phyloP scores from a whole-genome alignment of 1,284 basidiomycete genomes.

The Wolfiporia cocos region DNA sequence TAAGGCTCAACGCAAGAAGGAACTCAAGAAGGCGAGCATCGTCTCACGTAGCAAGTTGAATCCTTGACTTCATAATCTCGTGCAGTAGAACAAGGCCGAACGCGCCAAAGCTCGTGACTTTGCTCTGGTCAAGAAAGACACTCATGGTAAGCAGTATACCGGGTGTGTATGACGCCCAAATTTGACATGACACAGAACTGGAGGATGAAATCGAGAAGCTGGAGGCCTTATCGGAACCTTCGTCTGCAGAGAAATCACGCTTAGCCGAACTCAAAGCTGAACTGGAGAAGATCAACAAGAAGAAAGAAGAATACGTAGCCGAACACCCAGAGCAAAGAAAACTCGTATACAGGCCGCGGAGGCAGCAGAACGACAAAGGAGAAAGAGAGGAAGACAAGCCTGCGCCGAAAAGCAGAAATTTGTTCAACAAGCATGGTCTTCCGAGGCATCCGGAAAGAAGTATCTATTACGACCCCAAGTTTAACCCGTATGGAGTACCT shows the following conservation, averaged over 20 bases:
- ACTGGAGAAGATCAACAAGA: conserved; percentile 70
- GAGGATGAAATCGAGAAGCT: conserved; percentile 67
- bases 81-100: conserved; percentile 83
- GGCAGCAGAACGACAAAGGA: conserved; percentile 37
- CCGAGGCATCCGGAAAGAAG: conserved; percentile 84
- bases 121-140: conserved; percentile 84
- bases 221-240: conserved; percentile 38
- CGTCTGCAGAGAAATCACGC: conserved; percentile 45
- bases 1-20: conserved; percentile 84
- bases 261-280: conserved; percentile 70
- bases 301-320: conserved; percentile 85
- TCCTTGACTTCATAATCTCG: conserved; percentile 6
- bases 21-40: conserved; percentile 77
- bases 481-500: conserved; percentile 94
- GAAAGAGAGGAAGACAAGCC: conserved; percentile 31
- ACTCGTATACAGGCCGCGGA: conserved; percentile 59
- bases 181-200: conserved; percentile 33
- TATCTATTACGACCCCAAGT: conserved; percentile 87
- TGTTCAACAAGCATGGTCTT: conserved; percentile 79
- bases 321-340: conserved; percentile 87
- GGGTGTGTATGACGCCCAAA: background rate
- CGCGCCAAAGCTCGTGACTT: conserved; percentile 77
- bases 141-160: conserved; percentile 46
- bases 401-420: conserved; percentile 46
- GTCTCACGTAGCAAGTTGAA: background rate